These are phyloP conservation scores for Colletotrichum echinochloae DNA, from an alignment of 2,329 filamentous ascomycete species.

Conservation along the genomic window DNA sequence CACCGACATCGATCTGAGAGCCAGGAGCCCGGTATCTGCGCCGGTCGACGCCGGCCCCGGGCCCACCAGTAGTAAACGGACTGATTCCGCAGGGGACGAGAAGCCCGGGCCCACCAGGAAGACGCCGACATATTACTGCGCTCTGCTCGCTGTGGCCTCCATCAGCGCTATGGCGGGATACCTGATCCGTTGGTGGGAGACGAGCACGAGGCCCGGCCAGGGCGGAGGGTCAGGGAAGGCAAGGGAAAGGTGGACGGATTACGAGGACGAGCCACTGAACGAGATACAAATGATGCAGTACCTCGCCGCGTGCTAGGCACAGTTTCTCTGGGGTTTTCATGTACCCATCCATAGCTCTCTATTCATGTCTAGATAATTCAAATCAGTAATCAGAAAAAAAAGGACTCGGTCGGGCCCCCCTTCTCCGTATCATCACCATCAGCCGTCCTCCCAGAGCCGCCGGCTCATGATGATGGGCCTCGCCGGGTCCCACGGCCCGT, in stretches of 20 bases:
- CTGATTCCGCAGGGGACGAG: not conserved
- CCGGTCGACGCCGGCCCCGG: not conserved
- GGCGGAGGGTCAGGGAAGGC: too few species aligned
- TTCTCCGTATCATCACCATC: not conserved
- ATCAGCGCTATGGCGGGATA: not conserved
- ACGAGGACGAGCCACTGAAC: not conserved
- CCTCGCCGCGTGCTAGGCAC: not conserved
- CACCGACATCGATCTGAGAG: not conserved
- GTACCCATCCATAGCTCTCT: not conserved
- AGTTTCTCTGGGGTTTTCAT: not conserved
- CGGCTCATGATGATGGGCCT: conserved; percentile 84
- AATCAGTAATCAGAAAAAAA: too few species aligned
- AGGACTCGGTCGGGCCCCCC: not conserved
- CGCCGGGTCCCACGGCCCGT: conserved; percentile 97
- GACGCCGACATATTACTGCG: not conserved
- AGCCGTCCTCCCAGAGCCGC: conserved; percentile 62
- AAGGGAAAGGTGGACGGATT: not conserved
- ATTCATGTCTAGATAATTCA: not conserved
- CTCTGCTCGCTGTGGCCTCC: not conserved
- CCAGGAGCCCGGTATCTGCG: not conserved
- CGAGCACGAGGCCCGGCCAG: not conserved
- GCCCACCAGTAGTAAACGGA: not conserved
- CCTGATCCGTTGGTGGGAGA: not conserved
- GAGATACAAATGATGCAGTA: not conserved
- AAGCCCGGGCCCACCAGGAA: not conserved